phyloP scores from a whole-genome alignment of 148 eudicot species.

The Silene uniflora region DNA sequence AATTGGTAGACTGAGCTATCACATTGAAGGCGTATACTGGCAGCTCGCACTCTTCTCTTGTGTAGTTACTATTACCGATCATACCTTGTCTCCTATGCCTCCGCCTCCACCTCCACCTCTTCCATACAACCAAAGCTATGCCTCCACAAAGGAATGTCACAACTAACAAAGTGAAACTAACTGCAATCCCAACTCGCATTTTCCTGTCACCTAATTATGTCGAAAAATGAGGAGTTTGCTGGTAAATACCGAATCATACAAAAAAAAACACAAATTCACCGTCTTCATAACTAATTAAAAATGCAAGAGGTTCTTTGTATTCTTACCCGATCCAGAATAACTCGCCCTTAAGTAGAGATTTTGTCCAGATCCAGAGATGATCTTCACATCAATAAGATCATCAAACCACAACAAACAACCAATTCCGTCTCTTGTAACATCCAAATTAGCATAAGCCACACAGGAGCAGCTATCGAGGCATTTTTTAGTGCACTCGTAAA shows the following conservation, averaged over 20 bases:
- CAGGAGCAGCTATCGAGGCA: slow-evolving; percentile 41
- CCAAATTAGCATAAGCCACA: slow-evolving; percentile 37
- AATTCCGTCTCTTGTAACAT: slow-evolving; percentile 23
- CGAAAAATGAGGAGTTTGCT: not conserved
- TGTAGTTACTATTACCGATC: not conserved
- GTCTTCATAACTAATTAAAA: too few species aligned
- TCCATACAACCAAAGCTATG: slow-evolving; percentile 11
- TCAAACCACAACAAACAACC: slow-evolving; percentile 44
- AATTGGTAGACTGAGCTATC: slow-evolving; percentile 19
- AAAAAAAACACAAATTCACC: too few species aligned
- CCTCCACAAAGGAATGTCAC: slow-evolving; percentile 12
- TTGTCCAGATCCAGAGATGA: slow-evolving; percentile 17
- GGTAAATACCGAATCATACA: too few species aligned
- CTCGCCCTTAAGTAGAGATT: slow-evolving; percentile 22
- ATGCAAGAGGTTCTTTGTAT: not conserved
- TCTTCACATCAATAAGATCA: slow-evolving; percentile 29
- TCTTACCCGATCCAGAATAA: slow-evolving; percentile 19
- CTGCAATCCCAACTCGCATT: slow-evolving; percentile 3
- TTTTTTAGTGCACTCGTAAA: slow-evolving; percentile 25
- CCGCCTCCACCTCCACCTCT: slow-evolving; percentile 5
- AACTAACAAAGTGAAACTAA: not conserved
- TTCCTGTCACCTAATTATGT: slow-evolving; percentile 1
- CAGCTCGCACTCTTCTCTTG: slow-evolving; percentile 12
- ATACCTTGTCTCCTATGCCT: slow-evolving; percentile 1
- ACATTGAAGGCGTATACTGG: slow-evolving; percentile 13